Conservation (phyloP, 257 asterid genomes). For the Solanum virginianum region DNA sequence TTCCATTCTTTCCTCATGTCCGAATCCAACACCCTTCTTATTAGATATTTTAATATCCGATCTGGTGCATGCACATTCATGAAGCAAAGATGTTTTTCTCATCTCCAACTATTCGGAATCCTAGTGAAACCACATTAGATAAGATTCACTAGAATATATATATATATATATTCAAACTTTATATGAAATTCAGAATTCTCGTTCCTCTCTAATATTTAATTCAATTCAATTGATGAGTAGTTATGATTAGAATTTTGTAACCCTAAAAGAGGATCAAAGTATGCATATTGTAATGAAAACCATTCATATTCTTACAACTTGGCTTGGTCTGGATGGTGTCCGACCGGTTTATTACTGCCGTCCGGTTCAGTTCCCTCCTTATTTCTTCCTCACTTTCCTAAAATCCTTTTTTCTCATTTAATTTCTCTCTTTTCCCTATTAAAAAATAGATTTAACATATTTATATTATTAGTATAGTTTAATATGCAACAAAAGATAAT, state of each 20-base stretch:
- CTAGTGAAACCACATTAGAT: background rate
- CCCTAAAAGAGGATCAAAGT: slow-evolving; percentile 21
- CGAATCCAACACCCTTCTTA: rapidly evolving
- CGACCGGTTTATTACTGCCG: slow-evolving; percentile 40
- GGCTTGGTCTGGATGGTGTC: slow-evolving; percentile 38
- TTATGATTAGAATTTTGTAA: background rate
- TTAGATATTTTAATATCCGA: rapidly evolving
- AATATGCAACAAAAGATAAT: background rate
- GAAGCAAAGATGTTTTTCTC: background rate
- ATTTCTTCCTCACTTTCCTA: background rate
- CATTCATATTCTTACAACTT: slow-evolving; percentile 21
- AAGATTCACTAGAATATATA: too few species aligned
- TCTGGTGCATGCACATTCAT: background rate
- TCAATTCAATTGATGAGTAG: background rate
- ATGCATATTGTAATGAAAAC: slow-evolving; percentile 20
- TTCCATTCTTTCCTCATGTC: background rate
- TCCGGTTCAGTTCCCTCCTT: slow-evolving; percentile 5
- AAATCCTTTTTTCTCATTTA: background rate
- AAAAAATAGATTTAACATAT: background rate
- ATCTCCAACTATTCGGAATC: background rate
- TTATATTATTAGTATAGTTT: background rate
- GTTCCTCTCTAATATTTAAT: background rate
- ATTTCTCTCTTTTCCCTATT: background rate
- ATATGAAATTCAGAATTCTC: background rate
- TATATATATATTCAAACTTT: background rate